Evolutionary conservation across 495 filamentous ascomycete species (phyloP).

Genomic region (Penicillium mononematosum): DNA sequence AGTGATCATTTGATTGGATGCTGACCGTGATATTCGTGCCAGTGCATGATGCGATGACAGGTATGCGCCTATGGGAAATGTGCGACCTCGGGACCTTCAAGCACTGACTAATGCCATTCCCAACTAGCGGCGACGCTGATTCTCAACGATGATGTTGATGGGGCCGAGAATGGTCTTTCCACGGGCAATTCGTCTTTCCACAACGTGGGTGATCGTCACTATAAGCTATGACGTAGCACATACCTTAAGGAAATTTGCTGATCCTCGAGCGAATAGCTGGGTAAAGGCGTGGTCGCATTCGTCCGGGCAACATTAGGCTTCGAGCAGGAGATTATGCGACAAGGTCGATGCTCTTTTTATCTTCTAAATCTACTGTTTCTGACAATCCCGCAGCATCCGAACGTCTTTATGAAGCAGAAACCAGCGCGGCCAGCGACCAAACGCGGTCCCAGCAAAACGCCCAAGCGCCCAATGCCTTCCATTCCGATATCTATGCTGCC

Average conservation of each 20-base stretch:
- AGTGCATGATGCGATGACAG: conserved; percentile 66
- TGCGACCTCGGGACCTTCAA: not conserved
- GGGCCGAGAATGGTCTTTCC: conserved; percentile 71
- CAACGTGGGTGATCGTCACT: conserved; percentile 48
- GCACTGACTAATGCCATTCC: not conserved
- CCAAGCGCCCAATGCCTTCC: conserved; percentile 48
- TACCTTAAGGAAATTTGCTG: conserved; percentile 2
- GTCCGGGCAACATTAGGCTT: conserved; percentile 86
- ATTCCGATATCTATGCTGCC: conserved; percentile 68
- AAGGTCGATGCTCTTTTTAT: conserved; percentile 50
- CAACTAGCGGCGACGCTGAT: conserved; percentile 59
- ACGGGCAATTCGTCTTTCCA: conserved; percentile 86
- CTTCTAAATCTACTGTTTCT: conserved; percentile 5
- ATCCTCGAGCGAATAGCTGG: conserved; percentile 53
- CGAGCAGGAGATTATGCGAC: conserved; percentile 90
- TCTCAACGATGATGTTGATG: conserved; percentile 91
- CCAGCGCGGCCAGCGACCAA: conserved; percentile 71
- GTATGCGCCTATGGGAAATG: conserved; percentile 35
- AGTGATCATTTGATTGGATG: conserved; percentile 12
- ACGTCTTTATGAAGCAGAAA: conserved; percentile 75
- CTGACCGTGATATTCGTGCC: conserved; percentile 18
- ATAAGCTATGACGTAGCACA: conserved; percentile 15
- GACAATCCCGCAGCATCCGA: conserved; percentile 56
- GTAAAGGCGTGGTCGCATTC: conserved; percentile 76
- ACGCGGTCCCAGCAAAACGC: conserved; percentile 61